Evolutionary conservation across 768 basidiomycete species (phyloP).

Genomic region (Clitopilus hobsonii): DNA sequence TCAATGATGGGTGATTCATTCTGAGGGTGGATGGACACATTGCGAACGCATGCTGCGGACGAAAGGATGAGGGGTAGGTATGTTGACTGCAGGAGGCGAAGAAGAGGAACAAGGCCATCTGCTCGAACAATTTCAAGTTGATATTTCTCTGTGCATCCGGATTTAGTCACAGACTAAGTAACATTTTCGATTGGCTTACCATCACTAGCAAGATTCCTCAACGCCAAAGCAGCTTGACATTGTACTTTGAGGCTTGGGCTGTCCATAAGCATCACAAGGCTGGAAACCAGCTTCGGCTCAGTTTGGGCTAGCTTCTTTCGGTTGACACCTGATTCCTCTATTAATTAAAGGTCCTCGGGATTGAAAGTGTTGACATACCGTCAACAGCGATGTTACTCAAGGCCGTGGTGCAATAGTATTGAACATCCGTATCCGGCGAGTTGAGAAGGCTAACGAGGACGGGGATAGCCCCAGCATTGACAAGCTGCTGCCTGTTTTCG

Average conservation of each 20-base stretch:
- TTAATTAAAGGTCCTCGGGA: neutral
- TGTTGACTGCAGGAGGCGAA: conserved; percentile 92
- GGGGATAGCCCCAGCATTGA: conserved; percentile 97
- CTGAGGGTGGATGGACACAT: conserved; percentile 96
- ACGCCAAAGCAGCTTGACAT: conserved; percentile 94
- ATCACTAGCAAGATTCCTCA: conserved; percentile 95
- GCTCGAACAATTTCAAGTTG: conserved; percentile 97
- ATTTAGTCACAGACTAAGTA: neutral
- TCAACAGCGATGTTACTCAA: conserved; percentile 98
- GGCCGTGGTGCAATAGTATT: conserved; percentile 99
- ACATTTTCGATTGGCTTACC: conserved; percentile 43
- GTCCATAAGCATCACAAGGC: conserved; percentile 94
- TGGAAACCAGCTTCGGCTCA: conserved; percentile 92
- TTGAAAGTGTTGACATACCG: conserved; percentile 34
- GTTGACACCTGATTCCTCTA: conserved; percentile 56
- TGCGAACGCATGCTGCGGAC: conserved; percentile 96
- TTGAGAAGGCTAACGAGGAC: conserved; percentile 93
- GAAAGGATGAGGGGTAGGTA: conserved; percentile 98
- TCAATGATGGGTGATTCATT: conserved; percentile 99
- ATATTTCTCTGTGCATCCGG: conserved; percentile 74
- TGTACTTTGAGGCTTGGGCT: conserved; percentile 97
- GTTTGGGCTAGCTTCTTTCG: conserved; percentile 91
- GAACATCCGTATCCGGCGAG: conserved; percentile 97
- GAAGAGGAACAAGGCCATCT: conserved; percentile 85
- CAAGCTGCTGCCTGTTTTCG: conserved; percentile 97